Evolutionary conservation across 768 basidiomycete genomes (phyloP).

Genomic region (Calocera viscosa): DNA sequence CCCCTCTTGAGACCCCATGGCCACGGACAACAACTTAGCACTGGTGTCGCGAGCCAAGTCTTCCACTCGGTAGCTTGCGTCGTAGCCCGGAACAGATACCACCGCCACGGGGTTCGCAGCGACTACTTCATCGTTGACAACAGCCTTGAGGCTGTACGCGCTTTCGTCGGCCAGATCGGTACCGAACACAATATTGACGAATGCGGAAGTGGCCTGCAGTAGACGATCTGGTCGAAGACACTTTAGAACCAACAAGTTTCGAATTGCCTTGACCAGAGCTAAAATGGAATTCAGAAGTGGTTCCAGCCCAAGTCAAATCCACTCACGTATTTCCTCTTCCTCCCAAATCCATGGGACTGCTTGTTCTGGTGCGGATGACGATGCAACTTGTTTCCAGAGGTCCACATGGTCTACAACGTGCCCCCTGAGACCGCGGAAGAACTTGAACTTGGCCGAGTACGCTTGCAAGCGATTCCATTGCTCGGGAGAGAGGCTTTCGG

Average conservation of each 20-base stretch:
- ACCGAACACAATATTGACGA: slow-evolving; percentile 66
- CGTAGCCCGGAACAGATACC: slow-evolving; percentile 89
- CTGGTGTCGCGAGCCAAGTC: slow-evolving; percentile 67
- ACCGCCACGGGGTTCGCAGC: slow-evolving; percentile 76
- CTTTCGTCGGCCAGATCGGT: slow-evolving; percentile 65
- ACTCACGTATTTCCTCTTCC: slow-evolving; percentile 21
- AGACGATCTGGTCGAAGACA: slow-evolving; percentile 88
- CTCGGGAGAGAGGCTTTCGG: slow-evolving; percentile 48
- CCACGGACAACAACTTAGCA: slow-evolving; percentile 72
- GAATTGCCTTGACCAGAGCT: slow-evolving; percentile 62
- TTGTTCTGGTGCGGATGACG: slow-evolving; percentile 52
- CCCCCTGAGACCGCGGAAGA: slow-evolving; percentile 36
- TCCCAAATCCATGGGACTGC: slow-evolving; percentile 71
- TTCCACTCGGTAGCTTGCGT: slow-evolving; percentile 95
- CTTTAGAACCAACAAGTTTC: slow-evolving; percentile 67
- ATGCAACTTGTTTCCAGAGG: slow-evolving; percentile 61
- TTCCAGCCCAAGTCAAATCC: slow-evolving; percentile 9
- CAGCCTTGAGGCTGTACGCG: slow-evolving; percentile 57
- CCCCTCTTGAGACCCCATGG: slow-evolving; percentile 99
- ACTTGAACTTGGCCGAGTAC: slow-evolving; percentile 71
- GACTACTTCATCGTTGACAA: slow-evolving; percentile 69
- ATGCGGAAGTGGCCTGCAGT: slow-evolving; percentile 63
- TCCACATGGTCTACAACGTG: slow-evolving; percentile 50
- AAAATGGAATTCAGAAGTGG: slow-evolving; percentile 21
- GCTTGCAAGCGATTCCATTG: slow-evolving; percentile 55